A percentile compares a stretch with the other conserved stretches of the same genome.
Evolutionary conservation across 768 basidiomycete genomes (phyloP).

Genomic region (Suillus weaverae): DNA sequence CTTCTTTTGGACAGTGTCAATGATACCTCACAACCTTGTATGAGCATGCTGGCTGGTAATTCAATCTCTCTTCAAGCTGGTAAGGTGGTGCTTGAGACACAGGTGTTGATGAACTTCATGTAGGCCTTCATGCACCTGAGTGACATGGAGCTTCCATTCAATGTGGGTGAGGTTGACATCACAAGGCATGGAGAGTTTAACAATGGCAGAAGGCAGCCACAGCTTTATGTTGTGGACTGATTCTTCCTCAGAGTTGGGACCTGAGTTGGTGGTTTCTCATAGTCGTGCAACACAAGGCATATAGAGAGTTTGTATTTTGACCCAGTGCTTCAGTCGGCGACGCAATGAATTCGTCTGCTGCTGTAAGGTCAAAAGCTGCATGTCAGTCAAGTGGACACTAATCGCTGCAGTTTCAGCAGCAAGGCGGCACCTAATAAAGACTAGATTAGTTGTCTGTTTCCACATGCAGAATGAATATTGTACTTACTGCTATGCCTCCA

Average conservation of each 20-base stretch:
- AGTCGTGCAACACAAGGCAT: background rate
- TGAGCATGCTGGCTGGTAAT: background rate
- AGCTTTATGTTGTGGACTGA: background rate
- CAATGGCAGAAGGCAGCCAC: background rate
- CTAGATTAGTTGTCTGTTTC: background rate
- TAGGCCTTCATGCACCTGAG: background rate
- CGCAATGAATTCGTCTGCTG: background rate
- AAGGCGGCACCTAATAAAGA: background rate
- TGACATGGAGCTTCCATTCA: background rate
- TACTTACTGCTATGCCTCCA: slow-evolving; percentile 26
- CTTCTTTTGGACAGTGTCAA: background rate
- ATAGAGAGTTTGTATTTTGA: background rate
- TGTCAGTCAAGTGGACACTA: background rate
- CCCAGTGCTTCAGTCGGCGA: background rate
- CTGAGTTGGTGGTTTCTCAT: background rate
- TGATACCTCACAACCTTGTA: background rate
- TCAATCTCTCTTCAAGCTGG: background rate
- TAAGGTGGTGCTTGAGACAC: background rate
- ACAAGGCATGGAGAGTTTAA: background rate
- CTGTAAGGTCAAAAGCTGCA: background rate
- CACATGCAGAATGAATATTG: background rate
- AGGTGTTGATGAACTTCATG: background rate
- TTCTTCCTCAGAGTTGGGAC: background rate
- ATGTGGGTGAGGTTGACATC: background rate
- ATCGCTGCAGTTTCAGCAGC: background rate